Base-by-base conservation (phyloP, 2,329 filamentous ascomycete genomes). In the Raffaelea deltoideospora region DNA sequence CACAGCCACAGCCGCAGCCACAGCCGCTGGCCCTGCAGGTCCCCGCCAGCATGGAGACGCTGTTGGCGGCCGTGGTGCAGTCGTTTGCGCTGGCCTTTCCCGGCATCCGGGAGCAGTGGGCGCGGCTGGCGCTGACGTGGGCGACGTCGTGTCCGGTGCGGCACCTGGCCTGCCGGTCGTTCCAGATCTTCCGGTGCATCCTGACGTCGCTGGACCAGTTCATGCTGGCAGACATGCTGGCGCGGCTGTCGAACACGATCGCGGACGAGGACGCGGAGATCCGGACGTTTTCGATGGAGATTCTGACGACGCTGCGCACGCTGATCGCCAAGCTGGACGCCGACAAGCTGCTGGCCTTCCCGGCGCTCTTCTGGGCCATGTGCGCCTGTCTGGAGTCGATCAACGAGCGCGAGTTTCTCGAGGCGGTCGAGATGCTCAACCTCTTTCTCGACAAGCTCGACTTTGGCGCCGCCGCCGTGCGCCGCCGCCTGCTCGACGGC, bases 221-320 rank as follows among this genome's bases (percentile, higher is more conserved):
- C 39, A 98, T 96, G 88, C 69, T 98, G 14, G 86, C 85, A 3
- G 90, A 98, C 50, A 98, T 98, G 86, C 73, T 98, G 18, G 87
- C 83, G 11, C 72, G 92, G 33, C 65, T 98, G 23, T 96, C 88
- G 2, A 98, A 96, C 54, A 98, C 90, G 0, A 90, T 98, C 48
- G 87, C 92, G 0, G 88, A 96, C 45, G 86, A 95, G 47, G 85
- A 94, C 50, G 72, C 77, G 0, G 88, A 96, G 57, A 93, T 95
- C 37, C 85, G 95, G 50, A 88, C 86, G 0, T 98, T 98, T 50
- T 92, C 90, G 0, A 88, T 96, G 79, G 92, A 98, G 53, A 96
- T 98, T 39, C 59, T 98, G 37, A 95, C 87, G 0, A 98, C 92
- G 0, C 57, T 98, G 35, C 87, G 92, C 51, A 86, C 86, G 0